Percentiles rank a stretch among this genome's conserved stretches.
These are phyloP conservation scores for Auricularia sp. DNA, from an alignment of 768 basidiomycete species.

Conservation along the genomic window DNA sequence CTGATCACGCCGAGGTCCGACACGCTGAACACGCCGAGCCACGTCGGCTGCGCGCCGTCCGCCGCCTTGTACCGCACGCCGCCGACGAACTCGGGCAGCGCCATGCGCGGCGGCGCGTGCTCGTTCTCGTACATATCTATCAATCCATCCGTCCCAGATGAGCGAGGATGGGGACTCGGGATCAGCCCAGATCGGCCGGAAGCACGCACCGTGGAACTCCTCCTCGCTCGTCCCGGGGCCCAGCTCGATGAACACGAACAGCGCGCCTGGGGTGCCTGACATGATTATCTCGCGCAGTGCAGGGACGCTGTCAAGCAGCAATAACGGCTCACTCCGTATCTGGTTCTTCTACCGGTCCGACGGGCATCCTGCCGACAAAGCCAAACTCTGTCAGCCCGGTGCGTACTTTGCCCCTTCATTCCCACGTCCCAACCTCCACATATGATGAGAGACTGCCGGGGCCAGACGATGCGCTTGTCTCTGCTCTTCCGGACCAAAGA, in stretches of 20 bases:
- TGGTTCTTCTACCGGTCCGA: too few species aligned
- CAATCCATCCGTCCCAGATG: background rate
- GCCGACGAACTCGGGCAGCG: conserved; percentile 25
- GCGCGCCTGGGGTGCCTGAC: conserved; percentile 6
- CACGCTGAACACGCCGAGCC: conserved; percentile 21
- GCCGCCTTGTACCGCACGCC: conserved; percentile 26
- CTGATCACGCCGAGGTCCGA: conserved; percentile 22
- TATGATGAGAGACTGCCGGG: too few species aligned
- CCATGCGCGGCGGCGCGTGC: conserved; percentile 37
- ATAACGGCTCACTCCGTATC: too few species aligned
- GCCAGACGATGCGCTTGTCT: too few species aligned
- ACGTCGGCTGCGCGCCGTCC: conserved; percentile 25
- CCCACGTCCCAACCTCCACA: too few species aligned
- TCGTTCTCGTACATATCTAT: conserved; percentile 40
- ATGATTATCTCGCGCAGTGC: too few species aligned
- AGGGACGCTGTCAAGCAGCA: too few species aligned
- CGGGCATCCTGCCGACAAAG: too few species aligned
- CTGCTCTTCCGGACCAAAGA: too few species aligned
- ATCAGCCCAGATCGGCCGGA: conserved; percentile 5
- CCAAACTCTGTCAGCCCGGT: too few species aligned
- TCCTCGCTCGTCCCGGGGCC: conserved; percentile 13
- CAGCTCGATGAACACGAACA: conserved; percentile 12
- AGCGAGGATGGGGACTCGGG: background rate
- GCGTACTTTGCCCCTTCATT: too few species aligned
- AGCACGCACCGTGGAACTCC: conserved; percentile 29